A percentile compares a stretch with the other conserved stretches of the same genome.
phyloP scores from a whole-genome alignment of 495 filamentous ascomycete genomes.

The Penicillium herquei region DNA sequence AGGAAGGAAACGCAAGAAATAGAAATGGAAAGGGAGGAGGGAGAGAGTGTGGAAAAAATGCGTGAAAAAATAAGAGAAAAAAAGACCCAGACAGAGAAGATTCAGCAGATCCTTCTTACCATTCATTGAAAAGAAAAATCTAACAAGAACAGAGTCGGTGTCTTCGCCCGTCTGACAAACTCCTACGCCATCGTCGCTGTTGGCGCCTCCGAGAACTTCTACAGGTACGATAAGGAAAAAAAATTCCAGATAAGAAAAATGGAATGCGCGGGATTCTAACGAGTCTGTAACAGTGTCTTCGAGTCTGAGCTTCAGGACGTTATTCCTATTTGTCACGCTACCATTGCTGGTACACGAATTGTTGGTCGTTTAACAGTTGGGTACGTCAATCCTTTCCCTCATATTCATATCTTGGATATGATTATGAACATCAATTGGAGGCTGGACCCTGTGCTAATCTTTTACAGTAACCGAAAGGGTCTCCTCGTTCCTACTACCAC shows the following conservation, averaged over 20 bases:
- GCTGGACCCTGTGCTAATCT: conserved; percentile 1
- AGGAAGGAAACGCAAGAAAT: not conserved
- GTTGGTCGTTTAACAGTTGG: conserved; percentile 93
- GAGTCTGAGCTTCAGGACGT: conserved; percentile 96
- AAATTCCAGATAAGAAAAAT: not conserved
- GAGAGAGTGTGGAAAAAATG: not conserved
- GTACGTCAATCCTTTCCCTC: conserved; percentile 47
- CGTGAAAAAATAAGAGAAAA: not conserved
- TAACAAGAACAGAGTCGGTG: conserved; percentile 70
- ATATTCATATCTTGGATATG: conserved; percentile 1
- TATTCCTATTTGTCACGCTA: conserved; percentile 94
- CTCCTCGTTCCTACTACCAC: conserved; percentile 93
- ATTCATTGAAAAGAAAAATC: not conserved
- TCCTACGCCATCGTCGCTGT: conserved; percentile 90
- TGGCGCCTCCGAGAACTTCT: conserved; percentile 97
- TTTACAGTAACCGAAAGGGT: conserved; percentile 82
- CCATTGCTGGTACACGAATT: conserved; percentile 95
- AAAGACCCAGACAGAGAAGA: not conserved
- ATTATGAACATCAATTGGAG: not conserved
- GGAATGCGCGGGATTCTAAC: conserved; percentile 1
- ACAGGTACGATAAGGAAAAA: conserved; percentile 55
- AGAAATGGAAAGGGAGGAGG: not conserved
- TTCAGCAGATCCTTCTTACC: not conserved
- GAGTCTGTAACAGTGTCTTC: conserved; percentile 67
- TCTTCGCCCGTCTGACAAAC: conserved; percentile 94